Base-by-base conservation (phyloP, 345 rosid species). In the Tarenaya hassleriana region DNA sequence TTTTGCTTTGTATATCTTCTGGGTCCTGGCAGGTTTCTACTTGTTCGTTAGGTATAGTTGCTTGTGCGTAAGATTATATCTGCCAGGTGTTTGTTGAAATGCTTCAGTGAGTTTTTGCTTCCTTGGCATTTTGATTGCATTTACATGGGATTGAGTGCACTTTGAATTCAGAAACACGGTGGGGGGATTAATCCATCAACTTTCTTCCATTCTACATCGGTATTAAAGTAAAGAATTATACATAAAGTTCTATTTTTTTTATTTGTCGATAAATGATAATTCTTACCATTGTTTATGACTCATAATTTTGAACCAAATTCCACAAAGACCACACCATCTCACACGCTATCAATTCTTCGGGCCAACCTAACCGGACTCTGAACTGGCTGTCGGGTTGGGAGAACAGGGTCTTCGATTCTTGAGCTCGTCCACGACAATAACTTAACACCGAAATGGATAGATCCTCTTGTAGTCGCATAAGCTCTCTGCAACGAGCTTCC, bases 401-500 rank as follows among this genome's bases (percentile, higher is more conserved):
- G 70, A 41, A 55, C 15, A 4, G 62, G 50, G 13, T 58, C 60
- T 47, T 67, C 72, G 33, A 46, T 64, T 51, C 62, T 62, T 58
- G 63, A 10, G 33, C 70, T 61, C 52, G 66, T 64, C 1, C 77
- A 67, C 15, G 68, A 34, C 9, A 50, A 64, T 27, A 63, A 68
- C 12, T 74, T 73, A 34, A 67, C 69, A 58, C 60, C 41, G n/a
- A 74, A 70, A 7, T 47, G 49, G 21, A 13, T 41, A 5, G 79
- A 66, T n/a, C n/a, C 62, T 51, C 62, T 62, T 58, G 63, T 9
- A 35, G 68, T 61, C 52, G 66, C 62, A 1, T 77, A 67, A 5
- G 79, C 63, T n/a, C 63, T 76, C 46, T 71, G 69, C 44, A 74
- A 64, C 3, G 75, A 58, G 41, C 52, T 52, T 20, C 79, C 75